Evolutionary conservation across 331 rosid genomes (phyloP).

Genomic region (Prunus yedoensis): DNA sequence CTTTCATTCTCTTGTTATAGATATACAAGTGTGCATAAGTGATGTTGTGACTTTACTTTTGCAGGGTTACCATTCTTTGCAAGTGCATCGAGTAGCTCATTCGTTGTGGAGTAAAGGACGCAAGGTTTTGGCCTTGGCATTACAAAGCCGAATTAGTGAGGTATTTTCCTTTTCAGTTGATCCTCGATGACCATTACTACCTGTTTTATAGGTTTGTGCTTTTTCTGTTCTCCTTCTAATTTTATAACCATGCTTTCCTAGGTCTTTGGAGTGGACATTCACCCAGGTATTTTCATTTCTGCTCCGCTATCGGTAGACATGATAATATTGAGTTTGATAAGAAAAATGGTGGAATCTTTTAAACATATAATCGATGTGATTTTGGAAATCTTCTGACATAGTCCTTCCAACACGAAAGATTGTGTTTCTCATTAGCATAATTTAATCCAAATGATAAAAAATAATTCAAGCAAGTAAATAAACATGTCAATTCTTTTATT

Average conservation of each 20-base stretch:
- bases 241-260: constrained; percentile 26
- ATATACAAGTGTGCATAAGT: not conserved
- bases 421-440: constrained; percentile 33
- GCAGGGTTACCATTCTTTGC: constrained; percentile 90
- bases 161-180: constrained; percentile 41
- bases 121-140: constrained; percentile 71
- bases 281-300: constrained; percentile 66
- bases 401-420: constrained; percentile 4
- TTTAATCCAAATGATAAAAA: constrained; percentile 36
- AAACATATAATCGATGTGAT: constrained; percentile 2
- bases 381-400: not conserved
- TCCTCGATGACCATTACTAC: not conserved
- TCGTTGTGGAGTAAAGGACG: constrained; percentile 77
- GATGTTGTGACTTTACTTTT: constrained; percentile 24
- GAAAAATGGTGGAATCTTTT: constrained; percentile 1
- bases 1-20: too few relatives aligned
- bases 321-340: not conserved
- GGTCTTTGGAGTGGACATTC: constrained; percentile 95
- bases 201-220: constrained; percentile 2
- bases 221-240: constrained; percentile 27
- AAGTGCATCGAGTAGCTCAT: constrained; percentile 83
- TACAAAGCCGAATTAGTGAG: constrained; percentile 92
- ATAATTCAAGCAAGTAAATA: constrained; percentile 29
- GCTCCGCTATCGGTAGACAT: not conserved
- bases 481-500: too few relatives aligned